Evolutionary conservation across 768 basidiomycete species (phyloP).

Genomic region (Phlebiopsis flavidoalba): DNA sequence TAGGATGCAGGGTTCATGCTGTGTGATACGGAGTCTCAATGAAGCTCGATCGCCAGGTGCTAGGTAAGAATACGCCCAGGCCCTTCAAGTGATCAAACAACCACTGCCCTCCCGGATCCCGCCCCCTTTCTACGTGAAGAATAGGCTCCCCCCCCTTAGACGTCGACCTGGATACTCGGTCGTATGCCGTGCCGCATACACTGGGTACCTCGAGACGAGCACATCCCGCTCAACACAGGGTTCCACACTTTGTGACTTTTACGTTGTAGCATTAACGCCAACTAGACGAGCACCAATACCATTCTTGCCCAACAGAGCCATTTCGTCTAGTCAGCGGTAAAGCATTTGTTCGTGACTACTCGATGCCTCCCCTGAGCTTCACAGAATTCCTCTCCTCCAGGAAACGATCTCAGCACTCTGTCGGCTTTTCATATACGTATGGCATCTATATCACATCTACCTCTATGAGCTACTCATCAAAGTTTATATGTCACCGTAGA

Average conservation of each 20-base stretch:
- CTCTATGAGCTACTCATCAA: constrained; percentile 18
- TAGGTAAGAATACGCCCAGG: not conserved
- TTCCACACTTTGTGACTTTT: not conserved
- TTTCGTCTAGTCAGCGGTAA: not conserved
- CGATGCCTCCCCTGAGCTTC: not conserved
- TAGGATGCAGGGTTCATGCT: not conserved
- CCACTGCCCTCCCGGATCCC: not conserved
- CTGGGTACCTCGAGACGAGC: too few species aligned
- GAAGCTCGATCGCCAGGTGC: not conserved
- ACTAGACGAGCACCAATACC: not conserved
- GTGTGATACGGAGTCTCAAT: not conserved
- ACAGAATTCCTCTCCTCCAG: not conserved
- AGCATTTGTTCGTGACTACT: not conserved
- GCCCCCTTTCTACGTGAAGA: not conserved
- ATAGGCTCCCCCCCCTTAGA: too few species aligned
- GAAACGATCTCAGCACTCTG: not conserved
- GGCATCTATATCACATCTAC: constrained; percentile 6
- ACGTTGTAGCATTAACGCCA: not conserved
- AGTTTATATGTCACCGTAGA: constrained; percentile 20
- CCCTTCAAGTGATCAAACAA: not conserved
- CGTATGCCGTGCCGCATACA: not conserved
- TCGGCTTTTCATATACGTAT: not conserved
- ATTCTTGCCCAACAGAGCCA: not conserved
- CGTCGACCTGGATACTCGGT: not conserved
- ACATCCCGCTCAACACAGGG: not conserved